Conservation (phyloP, 805 yeast genomes). For the Dipodascus geniculatus region DNA sequence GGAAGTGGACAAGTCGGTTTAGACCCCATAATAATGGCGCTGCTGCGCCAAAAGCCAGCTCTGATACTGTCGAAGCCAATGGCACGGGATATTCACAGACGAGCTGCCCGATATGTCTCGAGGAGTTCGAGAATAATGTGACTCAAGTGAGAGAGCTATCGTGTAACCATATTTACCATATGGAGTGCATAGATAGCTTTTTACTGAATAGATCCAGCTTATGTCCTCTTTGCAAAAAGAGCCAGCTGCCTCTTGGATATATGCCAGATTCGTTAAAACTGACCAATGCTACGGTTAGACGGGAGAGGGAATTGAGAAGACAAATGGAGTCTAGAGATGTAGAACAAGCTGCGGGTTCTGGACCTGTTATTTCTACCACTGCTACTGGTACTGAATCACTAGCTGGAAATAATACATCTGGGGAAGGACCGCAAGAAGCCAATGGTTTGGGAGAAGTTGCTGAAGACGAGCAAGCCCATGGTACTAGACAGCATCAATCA, state of each 20-base stretch:
- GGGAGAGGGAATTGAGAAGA: conserved; percentile 4
- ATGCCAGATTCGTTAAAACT: conserved; percentile 5
- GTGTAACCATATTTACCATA: conserved; percentile 78
- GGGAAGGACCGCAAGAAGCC: too few relatives aligned
- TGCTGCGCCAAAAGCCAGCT: not conserved
- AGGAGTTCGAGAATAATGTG: conserved; percentile 50
- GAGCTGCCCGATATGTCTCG: conserved; percentile 72
- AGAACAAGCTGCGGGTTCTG: not conserved
- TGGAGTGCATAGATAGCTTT: conserved; percentile 78
- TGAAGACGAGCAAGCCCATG: not conserved
- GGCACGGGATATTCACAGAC: conserved; percentile 6
- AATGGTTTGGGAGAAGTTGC: not conserved
- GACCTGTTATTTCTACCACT: not conserved
- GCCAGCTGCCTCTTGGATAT: conserved; percentile 7
- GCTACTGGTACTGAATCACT: too few relatives aligned
- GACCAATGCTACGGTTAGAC: conserved; percentile 7
- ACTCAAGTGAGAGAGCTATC: conserved; percentile 54
- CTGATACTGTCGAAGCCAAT: not conserved
- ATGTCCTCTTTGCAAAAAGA: conserved; percentile 57
- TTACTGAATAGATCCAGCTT: conserved; percentile 59
- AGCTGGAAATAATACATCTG: too few relatives aligned
- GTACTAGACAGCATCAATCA: not conserved
- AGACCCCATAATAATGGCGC: not conserved
- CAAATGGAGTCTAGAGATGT: not conserved
- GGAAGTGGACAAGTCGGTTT: not conserved